Evolutionary conservation across 139 green algal species (phyloP), one percentile per base, ranked within the genome.

Genomic region (Haematococcus lacustris): DNA sequence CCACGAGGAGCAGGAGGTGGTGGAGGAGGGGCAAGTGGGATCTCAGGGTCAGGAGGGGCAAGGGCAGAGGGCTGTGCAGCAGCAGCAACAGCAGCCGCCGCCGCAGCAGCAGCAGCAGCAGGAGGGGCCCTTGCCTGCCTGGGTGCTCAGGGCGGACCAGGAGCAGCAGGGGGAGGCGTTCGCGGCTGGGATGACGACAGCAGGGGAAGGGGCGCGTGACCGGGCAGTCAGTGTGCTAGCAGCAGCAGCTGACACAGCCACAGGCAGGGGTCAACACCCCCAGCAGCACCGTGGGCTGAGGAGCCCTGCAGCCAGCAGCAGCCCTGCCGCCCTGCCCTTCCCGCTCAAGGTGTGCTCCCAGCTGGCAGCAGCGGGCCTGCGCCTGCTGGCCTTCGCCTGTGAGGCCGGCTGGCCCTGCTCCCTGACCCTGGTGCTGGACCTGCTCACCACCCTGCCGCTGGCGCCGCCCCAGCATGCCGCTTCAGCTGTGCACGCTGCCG

Each of bases 331-430:
- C n/a, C n/a, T n/a, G n/a, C n/a, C 63, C 7, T 69, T 51, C 63
- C 50, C 63, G n/a, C 6, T 37, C 2, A 37, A 69, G 38, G 5
- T 69, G 63, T 37, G 63, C 4, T 21, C 30, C 3, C 21, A 6
- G 2, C 34, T 69, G 7, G 63, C 38, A 21, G 35, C 34, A 7
- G 21, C 13, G 34, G 63, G 37, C 6, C 35, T 69, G 63, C 63
- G 63, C 7, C 30, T 69, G 35, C 35, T 69, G 7, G 63, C 63
- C 37, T 51, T 69, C 51, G 63, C 63, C 7, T 51, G 30, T 37
- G 63, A 69, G 21, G 34, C 30, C 35, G 63, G 63, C 30, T 69
- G 63, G 63, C 63, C 63, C 7, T 69, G 63, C 63, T 51, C 63
- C 7, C 13, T 35, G 37, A 6, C 25, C 2, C 34, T 69, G 63